Evolutionary conservation across 2,329 filamentous ascomycete genomes (phyloP).

Genomic region (Eutypella sp.): DNA sequence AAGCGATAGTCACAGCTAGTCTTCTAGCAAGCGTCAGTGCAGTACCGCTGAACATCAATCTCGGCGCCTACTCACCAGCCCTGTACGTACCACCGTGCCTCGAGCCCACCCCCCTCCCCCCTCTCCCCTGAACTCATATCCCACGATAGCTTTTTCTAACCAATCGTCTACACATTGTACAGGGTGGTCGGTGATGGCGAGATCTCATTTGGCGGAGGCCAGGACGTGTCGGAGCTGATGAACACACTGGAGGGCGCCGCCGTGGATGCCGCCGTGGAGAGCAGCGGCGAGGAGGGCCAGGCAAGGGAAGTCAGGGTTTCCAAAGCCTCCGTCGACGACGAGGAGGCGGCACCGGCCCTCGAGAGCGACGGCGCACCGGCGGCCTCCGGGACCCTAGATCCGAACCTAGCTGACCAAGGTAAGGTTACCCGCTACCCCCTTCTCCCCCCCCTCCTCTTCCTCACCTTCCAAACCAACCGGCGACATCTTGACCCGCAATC

Average conservation of each 20-base stretch:
- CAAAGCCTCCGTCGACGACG: slow-evolving; percentile 1
- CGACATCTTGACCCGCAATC: not conserved
- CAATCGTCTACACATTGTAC: slow-evolving; percentile 18
- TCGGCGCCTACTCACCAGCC: slow-evolving; percentile 40
- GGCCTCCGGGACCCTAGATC: slow-evolving; percentile 19
- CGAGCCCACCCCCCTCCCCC: too few species aligned
- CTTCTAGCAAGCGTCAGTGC: slow-evolving; percentile 29
- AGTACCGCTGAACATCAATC: slow-evolving; percentile 38
- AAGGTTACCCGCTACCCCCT: slow-evolving; percentile 8
- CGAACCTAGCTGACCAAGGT: slow-evolving; percentile 32
- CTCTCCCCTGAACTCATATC: too few species aligned
- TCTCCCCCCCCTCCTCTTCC: not conserved
- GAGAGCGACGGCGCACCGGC: slow-evolving; percentile 7
- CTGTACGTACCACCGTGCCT: slow-evolving; percentile 28
- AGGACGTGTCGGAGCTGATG: slow-evolving; percentile 41
- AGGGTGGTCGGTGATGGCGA: slow-evolving; percentile 33
- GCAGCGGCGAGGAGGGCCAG: slow-evolving; percentile 15
- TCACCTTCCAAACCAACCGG: not conserved
- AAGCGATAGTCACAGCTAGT: slow-evolving; percentile 31
- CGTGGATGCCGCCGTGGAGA: slow-evolving; percentile 23
- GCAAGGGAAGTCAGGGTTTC: not conserved
- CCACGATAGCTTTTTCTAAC: too few species aligned
- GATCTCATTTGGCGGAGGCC: slow-evolving; percentile 33
- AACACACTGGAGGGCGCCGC: slow-evolving; percentile 43
- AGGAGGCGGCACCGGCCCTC: slow-evolving; percentile 3